Evolutionary conservation across 768 basidiomycete genomes (phyloP), one percentile per base, ranked within the genome.

Genomic region (Mycena olivaceomarginata): DNA sequence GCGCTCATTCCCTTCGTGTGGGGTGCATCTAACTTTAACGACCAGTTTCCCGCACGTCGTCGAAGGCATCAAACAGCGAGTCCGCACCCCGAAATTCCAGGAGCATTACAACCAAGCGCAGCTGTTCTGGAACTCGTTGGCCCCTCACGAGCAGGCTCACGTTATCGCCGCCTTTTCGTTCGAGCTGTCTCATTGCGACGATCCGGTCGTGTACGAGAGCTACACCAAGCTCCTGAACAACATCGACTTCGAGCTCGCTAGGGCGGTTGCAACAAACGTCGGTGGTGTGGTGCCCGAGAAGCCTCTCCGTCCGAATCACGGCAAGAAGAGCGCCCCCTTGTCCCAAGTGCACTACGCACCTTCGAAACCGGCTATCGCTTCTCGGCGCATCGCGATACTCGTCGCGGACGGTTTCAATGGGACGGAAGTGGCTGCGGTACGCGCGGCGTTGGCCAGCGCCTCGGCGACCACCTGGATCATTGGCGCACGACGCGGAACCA

Each of bases 331-430:
- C 8, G 51, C 51, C 20, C 8, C 8, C 5, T 7, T 53, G 7
- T 18, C 15, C 7, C 51, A 53, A 18, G 7, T 53, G 7, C 15
- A 53, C 51, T 53, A 18, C 20, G 16, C 7, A 8, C 67, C 67
- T 3, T 56, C 56, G 67, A 56, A 0, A 81, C 67, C 67, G 12
- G 57, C 67, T 12, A 68, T 68, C 53, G 57, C 56, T n/a, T 41
- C 82, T 60, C 16, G 81, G 72, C 48, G n/a, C 22, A 25, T 62
- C 48, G 46, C 72, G 67, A 16, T 70, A 12, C 37, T 63, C 7
- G 7, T 22, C 37, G 12, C 13, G 4, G 31, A 53, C 31, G 66
- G 48, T 39, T 68, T 68, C 13, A 13, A 56, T 18, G 51, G 15
- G n/a, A n/a, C 51, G 51, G 18, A 18, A 6, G 51, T 53, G 51